These are phyloP conservation scores for Pascua sp. DNA, from an alignment of 1,284 basidiomycete species.

Conservation along the genomic window DNA sequence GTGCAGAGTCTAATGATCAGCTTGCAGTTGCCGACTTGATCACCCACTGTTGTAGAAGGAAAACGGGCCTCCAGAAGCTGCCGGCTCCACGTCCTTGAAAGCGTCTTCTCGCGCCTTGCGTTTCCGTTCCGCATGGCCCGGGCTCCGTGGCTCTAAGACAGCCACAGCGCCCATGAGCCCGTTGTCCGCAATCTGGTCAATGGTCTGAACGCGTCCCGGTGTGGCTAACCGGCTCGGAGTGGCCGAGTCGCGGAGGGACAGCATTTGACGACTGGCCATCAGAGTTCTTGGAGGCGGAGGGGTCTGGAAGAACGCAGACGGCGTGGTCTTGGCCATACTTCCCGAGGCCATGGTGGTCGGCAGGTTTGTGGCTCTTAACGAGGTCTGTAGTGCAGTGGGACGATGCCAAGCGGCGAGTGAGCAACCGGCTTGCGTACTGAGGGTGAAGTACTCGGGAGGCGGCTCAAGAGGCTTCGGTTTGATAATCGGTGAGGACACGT, in stretches of 20 bases:
- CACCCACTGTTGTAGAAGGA: constrained; percentile 26
- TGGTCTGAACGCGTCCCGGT: constrained; percentile 1
- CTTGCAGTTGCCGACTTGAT: too few relatives aligned
- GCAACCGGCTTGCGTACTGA: not conserved
- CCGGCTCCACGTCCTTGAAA: constrained; percentile 31
- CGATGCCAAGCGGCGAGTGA: not conserved
- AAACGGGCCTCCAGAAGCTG: constrained; percentile 23
- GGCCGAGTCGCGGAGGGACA: not conserved
- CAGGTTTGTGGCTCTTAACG: not conserved
- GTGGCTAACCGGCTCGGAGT: not conserved
- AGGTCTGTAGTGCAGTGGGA: not conserved
- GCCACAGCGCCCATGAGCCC: constrained; percentile 11
- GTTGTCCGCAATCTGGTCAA: constrained; percentile 16
- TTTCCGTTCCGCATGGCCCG: constrained; percentile 20
- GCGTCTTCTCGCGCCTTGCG: constrained; percentile 24
- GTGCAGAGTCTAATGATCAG: not conserved
- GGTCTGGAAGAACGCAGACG: too few relatives aligned
- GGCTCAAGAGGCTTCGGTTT: constrained; percentile 8
- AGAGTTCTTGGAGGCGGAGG: too few relatives aligned
- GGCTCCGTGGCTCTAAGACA: constrained; percentile 4
- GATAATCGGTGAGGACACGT: constrained; percentile 24
- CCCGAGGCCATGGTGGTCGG: too few relatives aligned
- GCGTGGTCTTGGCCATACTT: too few relatives aligned
- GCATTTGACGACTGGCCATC: not conserved
- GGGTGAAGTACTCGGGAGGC: constrained; percentile 4